Conservation (phyloP, 139 green algal species). For the Chlorella sp. region DNA sequence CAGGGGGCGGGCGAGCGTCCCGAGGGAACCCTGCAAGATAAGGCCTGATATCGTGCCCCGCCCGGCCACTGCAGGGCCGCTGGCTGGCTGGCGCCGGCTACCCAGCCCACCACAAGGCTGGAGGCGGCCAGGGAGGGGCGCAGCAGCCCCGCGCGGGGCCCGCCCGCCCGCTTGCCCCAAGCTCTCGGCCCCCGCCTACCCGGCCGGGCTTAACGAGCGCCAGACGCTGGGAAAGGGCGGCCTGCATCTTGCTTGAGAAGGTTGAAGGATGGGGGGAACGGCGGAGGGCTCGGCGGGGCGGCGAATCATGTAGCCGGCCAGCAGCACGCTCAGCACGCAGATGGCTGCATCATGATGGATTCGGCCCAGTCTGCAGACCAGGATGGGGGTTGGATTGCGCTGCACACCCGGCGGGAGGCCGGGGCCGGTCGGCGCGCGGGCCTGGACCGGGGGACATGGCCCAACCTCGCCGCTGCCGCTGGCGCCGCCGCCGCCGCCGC, state of each 20-base stretch:
- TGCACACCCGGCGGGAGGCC: too few species aligned
- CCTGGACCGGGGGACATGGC: too few species aligned
- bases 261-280: constrained; percentile 8
- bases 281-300: not conserved
- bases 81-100: not conserved
- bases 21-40: not conserved
- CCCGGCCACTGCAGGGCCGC: not conserved
- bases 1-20: not conserved
- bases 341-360: too few species aligned
- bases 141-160: not conserved
- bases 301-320: not conserved
- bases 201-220: constrained; percentile 21
- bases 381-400: too few species aligned
- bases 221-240: constrained; percentile 15
- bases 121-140: not conserved
- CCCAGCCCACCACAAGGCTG: not conserved
- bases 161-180: too few species aligned
- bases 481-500: too few species aligned
- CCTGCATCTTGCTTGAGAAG: constrained; percentile 13
- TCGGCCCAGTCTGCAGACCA: too few species aligned
- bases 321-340: too few species aligned
- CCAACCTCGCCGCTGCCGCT: too few species aligned
- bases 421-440: too few species aligned
- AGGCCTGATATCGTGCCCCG: not conserved
- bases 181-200: too few species aligned